Conservation (phyloP, 75 land plant species). For the Selaginella moellendorffii region DNA sequence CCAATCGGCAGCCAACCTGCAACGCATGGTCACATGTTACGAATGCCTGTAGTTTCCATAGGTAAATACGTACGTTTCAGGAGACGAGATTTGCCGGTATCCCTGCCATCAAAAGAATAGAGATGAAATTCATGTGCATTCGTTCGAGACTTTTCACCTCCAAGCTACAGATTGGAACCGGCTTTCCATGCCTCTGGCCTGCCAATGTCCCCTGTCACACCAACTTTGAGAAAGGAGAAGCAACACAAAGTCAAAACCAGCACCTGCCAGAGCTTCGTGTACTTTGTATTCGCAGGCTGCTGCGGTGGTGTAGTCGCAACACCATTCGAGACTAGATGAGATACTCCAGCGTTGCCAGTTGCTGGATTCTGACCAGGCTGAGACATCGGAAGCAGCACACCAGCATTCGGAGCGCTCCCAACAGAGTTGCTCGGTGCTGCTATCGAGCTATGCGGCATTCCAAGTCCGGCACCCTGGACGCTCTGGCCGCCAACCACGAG, state of each 20-base stretch:
- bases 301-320: constrained; percentile 35
- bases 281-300: constrained; percentile 47
- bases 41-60: not conserved
- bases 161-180: constrained; percentile 71
- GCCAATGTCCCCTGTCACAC: constrained; percentile 60
- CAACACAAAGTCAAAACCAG: not conserved
- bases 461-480: too few species aligned
- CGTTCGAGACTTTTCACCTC: constrained; percentile 33
- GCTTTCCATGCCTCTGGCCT: constrained; percentile 81
- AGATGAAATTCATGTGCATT: not conserved
- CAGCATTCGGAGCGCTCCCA: too few species aligned
- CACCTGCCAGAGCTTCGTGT: constrained; percentile 94
- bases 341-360: too few species aligned
- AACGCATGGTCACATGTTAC: not conserved
- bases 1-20: constrained; percentile 93
- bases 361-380: too few species aligned
- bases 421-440: too few species aligned
- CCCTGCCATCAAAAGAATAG: constrained; percentile 15
- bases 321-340: too few species aligned
- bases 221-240: constrained; percentile 3
- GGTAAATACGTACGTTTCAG: constrained; percentile 25
- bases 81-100: constrained; percentile 24
- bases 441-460: too few species aligned
- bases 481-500: too few species aligned
- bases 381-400: too few species aligned